Base-by-base conservation (phyloP, 2,329 filamentous ascomycete genomes). In the Microcera coccophila region DNA sequence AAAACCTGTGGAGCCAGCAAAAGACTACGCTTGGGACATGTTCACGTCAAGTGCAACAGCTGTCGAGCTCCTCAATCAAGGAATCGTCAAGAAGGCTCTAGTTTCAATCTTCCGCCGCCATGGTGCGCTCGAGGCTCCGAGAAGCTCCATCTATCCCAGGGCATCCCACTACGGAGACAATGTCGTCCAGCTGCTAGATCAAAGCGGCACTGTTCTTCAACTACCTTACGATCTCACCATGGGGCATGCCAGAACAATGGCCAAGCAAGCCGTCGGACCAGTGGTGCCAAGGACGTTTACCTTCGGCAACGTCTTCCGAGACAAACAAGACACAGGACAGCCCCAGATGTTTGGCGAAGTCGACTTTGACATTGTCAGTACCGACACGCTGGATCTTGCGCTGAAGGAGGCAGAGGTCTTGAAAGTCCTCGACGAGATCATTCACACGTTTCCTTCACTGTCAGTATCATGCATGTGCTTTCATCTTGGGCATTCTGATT, bases 351-450 rank as follows among this genome's bases (percentile, higher is more conserved):
- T 88, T 61, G 85, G 87, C 9, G 93, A 97, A 61, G 90, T 94
- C 3, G 90, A 97, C 62, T 98, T 97, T 62, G 93, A 98, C 65
- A 90, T 98, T 46, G 78, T 95, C n/a, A 91, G 90, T 1, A 78
- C 81, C 34, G 84, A 90, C 54, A 84, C 85, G 1, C 67, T 90
- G 4, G 90, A 97, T 58, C 72, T 95, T 35, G 85, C 90, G 1
- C 66, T 96, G 42, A 94, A 95, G 58, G 93, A 98, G 65, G 91
- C 91, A 0, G 91, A 97, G 64, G 84, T 90, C 1, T 79, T 98
- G 54, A 97, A 96, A 57, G 90, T 97, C 3, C 71, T 97, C 17
- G 93, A 98, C 61, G 93, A 98, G 62, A 85, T 96, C 31, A 78
- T 94, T 14, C 76, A 82, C 37, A 78, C 84, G 4, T 90, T 97